Evolutionary conservation across 2,329 filamentous ascomycete species (phyloP).

Genomic region (Paraconiothyrium brasiliense): DNA sequence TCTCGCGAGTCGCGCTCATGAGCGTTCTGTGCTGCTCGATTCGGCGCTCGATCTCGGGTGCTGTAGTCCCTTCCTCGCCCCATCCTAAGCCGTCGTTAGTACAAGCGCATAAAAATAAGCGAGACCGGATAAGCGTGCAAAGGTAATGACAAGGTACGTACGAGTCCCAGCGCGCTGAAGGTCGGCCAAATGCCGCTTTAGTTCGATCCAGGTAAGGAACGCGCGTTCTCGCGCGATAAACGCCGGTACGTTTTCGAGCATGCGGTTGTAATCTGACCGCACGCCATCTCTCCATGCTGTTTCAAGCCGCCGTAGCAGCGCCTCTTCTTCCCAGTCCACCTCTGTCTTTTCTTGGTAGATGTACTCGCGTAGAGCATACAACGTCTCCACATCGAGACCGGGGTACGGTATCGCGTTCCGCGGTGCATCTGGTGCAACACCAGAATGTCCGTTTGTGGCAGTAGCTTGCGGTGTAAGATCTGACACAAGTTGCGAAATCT

Average conservation of each 20-base stretch:
- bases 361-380: conserved; percentile 42
- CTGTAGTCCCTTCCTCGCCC: conserved; percentile 39
- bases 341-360: conserved; percentile 40
- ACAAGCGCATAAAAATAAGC: conserved; percentile 9
- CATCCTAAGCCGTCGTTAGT: conserved; percentile 34
- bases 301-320: conserved; percentile 42
- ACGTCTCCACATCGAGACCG: conserved; percentile 41
- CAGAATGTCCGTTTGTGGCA: conserved; percentile 6
- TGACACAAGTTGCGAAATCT: conserved; percentile 40
- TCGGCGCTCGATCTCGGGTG: conserved; percentile 42
- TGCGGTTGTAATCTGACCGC: conserved; percentile 37
- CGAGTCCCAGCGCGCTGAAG: conserved; percentile 44
- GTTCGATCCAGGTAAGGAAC: conserved; percentile 47
- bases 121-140: neutral
- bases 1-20: conserved; percentile 44
- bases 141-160: conserved; percentile 28
- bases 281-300: conserved; percentile 43
- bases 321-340: conserved; percentile 38
- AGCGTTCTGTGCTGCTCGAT: conserved; percentile 45
- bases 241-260: conserved; percentile 36
- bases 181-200: conserved; percentile 45
- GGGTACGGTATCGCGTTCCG: conserved; percentile 34
- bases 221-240: conserved; percentile 47
- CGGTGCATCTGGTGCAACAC: conserved; percentile 25
- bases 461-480: conserved; percentile 37